phyloP scores from a whole-genome alignment of 495 filamentous ascomycete genomes.

The Astrothelium macrocarpum region DNA sequence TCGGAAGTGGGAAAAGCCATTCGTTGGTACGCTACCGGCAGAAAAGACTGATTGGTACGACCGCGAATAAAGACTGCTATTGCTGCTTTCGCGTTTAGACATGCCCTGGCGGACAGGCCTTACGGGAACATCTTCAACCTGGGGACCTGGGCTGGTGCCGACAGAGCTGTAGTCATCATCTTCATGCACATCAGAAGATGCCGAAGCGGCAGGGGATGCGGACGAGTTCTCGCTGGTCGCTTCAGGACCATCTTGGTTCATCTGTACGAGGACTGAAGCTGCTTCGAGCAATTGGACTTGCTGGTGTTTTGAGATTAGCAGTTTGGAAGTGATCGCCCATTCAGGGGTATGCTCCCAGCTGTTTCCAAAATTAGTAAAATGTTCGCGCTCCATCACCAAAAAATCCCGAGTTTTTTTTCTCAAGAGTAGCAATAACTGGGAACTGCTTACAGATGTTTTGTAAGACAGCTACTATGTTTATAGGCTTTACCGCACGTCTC shows the following conservation, averaged over 20 bases:
- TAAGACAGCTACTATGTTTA: conserved; percentile 99
- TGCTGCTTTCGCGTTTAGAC: conserved; percentile 54
- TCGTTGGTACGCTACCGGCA: conserved; percentile 33
- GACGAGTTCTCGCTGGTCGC: conserved; percentile 72
- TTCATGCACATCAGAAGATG: conserved; percentile 57
- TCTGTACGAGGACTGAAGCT: conserved; percentile 83
- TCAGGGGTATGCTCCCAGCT: conserved; percentile 99
- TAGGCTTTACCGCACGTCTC: conserved; percentile 99
- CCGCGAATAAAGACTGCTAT: conserved; percentile 60
- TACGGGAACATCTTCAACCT: conserved; percentile 34
- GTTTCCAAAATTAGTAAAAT: conserved; percentile 26
- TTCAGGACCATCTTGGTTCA: conserved; percentile 64
- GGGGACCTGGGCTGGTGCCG: conserved; percentile 63
- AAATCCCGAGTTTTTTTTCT: too few species aligned
- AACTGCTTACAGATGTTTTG: conserved; percentile 99
- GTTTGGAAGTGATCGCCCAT: conserved; percentile 94
- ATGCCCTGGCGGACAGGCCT: conserved; percentile 28
- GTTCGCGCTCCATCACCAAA: too few species aligned
- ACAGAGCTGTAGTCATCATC: conserved; percentile 61
- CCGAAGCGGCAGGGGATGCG: conserved; percentile 66
- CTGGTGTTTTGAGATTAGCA: conserved; percentile 98
- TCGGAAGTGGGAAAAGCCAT: conserved; percentile 46
- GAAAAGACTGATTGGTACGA: conserved; percentile 69
- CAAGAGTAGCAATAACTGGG: conserved; percentile 12
- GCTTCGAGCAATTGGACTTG: conserved; percentile 97